A percentile compares a stretch with the other conserved stretches of the same genome.
Conservation (phyloP, 495 filamentous ascomycete genomes). For the Xylaria flabelliformis region DNA sequence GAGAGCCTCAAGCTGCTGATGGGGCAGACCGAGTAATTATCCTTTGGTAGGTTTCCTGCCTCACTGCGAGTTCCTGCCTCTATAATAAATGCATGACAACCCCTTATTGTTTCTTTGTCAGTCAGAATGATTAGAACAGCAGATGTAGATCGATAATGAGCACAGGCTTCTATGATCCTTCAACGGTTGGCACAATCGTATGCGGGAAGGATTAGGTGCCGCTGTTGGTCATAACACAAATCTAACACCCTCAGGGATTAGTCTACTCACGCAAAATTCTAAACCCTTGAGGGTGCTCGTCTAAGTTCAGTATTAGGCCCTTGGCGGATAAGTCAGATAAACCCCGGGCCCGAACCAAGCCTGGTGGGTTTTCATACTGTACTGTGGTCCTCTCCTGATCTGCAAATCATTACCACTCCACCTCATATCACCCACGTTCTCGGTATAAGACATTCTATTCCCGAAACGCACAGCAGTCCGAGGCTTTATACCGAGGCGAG, state of each 20-base stretch:
- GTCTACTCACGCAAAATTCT: not conserved
- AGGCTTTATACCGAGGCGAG: not conserved
- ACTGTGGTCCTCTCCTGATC: not conserved
- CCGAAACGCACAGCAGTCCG: not conserved
- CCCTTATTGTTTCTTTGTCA: not conserved
- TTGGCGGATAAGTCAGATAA: not conserved
- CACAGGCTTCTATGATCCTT: not conserved
- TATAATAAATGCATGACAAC: not conserved
- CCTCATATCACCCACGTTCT: not conserved
- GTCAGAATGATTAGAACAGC: not conserved
- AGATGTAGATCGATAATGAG: conserved; percentile 1
- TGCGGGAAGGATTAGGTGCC: not conserved
- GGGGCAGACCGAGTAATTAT: not conserved
- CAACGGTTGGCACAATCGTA: not conserved
- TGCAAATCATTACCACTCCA: not conserved
- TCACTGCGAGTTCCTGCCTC: not conserved
- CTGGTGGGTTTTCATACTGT: not conserved
- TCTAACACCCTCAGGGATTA: conserved; percentile 4
- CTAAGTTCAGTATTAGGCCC: not conserved
- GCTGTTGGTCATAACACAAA: not conserved
- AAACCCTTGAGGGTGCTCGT: not conserved
- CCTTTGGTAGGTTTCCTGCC: not conserved
- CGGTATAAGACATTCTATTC: not conserved
- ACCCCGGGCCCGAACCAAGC: not conserved
- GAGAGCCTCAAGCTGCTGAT: conserved; percentile 4